A percentile compares a stretch with the other conserved stretches of the same genome.
These are phyloP conservation scores for Trichoderma simmonsii DNA, from an alignment of 2,329 filamentous ascomycete species.

Conservation along the genomic window DNA sequence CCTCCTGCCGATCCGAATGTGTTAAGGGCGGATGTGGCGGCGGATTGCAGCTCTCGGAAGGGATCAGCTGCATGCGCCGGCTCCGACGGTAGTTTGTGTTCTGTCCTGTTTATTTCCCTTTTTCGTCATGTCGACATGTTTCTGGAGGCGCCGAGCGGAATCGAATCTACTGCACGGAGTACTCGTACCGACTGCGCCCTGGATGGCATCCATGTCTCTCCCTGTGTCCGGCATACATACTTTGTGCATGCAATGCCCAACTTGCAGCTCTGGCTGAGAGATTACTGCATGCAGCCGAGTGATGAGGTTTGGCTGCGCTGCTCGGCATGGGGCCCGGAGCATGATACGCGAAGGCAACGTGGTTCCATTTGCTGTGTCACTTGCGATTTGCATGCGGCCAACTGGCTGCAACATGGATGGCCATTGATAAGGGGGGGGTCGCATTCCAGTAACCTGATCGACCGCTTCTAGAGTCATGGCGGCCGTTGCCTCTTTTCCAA, in stretches of 20 bases:
- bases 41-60: constrained; percentile 9
- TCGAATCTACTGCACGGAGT: not conserved
- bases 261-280: not conserved
- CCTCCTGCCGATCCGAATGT: constrained; percentile 15
- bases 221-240: not conserved
- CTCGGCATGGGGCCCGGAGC: constrained; percentile 1
- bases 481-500: not conserved
- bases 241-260: not conserved
- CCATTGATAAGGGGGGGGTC: constrained; percentile 6
- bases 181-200: not conserved
- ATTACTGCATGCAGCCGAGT: constrained; percentile 12
- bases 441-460: constrained; percentile 10
- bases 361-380: constrained; percentile 5
- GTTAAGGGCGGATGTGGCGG: constrained; percentile 11
- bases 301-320: not conserved
- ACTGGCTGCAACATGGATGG: constrained; percentile 2
- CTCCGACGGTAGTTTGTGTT: not conserved
- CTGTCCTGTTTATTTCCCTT: not conserved
- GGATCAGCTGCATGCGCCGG: constrained; percentile 15
- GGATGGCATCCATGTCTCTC: not conserved
- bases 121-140: not conserved
- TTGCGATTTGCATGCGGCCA: constrained; percentile 11
- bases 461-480: not conserved
- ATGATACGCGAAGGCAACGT: constrained; percentile 10
- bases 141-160: not conserved